Conservation (phyloP, 352 stramenopile genomes). For the Aphanomyces euteiches region DNA sequence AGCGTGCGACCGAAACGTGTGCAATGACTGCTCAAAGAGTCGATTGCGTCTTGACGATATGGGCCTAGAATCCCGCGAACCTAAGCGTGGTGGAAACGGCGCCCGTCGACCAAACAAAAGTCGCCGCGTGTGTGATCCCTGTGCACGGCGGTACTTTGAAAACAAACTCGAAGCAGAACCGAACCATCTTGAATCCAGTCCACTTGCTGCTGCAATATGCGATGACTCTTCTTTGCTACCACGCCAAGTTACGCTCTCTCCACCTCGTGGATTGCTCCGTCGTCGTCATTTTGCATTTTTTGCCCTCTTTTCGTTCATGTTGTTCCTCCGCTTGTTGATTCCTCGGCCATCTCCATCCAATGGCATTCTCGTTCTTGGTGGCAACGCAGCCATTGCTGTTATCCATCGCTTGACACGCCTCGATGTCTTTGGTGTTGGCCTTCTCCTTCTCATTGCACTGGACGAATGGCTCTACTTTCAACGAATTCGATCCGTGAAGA, state of each 20-base stretch:
- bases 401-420: conserved; percentile 23
- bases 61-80: conserved; percentile 13
- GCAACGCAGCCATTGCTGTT: background rate
- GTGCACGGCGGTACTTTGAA: conserved; percentile 57
- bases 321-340: conserved; percentile 17
- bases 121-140: conserved; percentile 66
- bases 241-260: conserved; percentile 1
- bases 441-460: conserved; percentile 13
- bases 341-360: background rate
- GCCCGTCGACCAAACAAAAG: conserved; percentile 39
- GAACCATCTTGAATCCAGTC: background rate
- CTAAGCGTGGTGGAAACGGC: background rate
- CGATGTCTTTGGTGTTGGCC: conserved; percentile 24
- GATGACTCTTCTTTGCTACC: background rate
- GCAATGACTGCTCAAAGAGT: conserved; percentile 82
- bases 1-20: conserved; percentile 63
- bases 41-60: conserved; percentile 32
- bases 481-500: background rate
- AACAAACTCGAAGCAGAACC: conserved; percentile 32
- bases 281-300: conserved; percentile 24
- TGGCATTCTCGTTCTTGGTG: background rate
- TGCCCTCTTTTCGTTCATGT: conserved; percentile 20
- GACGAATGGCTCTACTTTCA: conserved; percentile 21
- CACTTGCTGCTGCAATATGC: background rate
- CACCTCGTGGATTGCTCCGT: conserved; percentile 28